phyloP scores from a whole-genome alignment of 169 alveolate genomes.

The Neospora caninum region DNA sequence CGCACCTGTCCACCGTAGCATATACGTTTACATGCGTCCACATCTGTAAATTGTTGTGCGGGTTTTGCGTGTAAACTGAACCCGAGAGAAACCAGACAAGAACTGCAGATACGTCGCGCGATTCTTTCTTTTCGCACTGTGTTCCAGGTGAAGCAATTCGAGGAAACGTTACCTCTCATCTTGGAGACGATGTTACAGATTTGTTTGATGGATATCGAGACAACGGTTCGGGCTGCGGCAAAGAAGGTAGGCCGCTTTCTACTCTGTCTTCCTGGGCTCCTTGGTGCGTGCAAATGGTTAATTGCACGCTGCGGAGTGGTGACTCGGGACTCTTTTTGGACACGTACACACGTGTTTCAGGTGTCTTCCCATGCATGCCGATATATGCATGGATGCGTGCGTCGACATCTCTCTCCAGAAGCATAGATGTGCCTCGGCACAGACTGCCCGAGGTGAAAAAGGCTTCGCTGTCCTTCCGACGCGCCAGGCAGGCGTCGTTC shows the following conservation, averaged over 20 bases:
- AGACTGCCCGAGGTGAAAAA: too few relatives aligned
- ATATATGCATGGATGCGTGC: too few relatives aligned
- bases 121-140: background rate
- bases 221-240: slow-evolving; percentile 85
- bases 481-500: too few relatives aligned
- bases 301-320: background rate
- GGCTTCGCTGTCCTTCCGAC: too few relatives aligned
- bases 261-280: background rate
- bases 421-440: too few relatives aligned
- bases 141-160: slow-evolving; percentile 75
- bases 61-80: background rate
- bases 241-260: slow-evolving; percentile 73
- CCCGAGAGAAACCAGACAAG: background rate
- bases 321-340: too few relatives aligned
- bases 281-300: background rate
- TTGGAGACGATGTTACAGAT: slow-evolving; percentile 88
- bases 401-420: too few relatives aligned
- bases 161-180: slow-evolving; percentile 85
- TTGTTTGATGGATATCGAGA: slow-evolving; percentile 88
- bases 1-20: background rate
- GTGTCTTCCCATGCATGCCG: too few relatives aligned
- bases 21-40: background rate
- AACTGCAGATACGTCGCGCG: background rate
- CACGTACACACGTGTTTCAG: too few relatives aligned
- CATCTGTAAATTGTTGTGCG: background rate